Percentiles rank a stretch among this genome's conserved stretches.
phyloP scores from a whole-genome alignment of 2,329 filamentous ascomycete species.

The Sphaceloma murrayae region DNA sequence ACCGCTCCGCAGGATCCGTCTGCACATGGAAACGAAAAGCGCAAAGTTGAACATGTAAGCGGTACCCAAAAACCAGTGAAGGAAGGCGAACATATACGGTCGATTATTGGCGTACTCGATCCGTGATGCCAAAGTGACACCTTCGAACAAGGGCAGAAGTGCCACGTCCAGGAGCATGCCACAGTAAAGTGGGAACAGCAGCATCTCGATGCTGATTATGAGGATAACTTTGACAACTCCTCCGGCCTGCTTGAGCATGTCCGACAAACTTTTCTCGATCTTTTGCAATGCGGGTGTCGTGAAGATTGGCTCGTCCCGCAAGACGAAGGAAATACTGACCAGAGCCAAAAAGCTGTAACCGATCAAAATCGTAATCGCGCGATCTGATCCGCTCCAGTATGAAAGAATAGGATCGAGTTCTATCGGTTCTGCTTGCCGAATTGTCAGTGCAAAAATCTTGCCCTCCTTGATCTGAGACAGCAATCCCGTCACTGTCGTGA shows the following conservation, averaged over 20 bases:
- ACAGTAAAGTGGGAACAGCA: conserved; percentile 92
- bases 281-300: conserved; percentile 44
- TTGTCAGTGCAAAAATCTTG: conserved; percentile 17
- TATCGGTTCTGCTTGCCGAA: conserved; percentile 8
- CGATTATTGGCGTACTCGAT: conserved; percentile 67
- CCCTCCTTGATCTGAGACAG: conserved; percentile 13
- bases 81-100: conserved; percentile 84
- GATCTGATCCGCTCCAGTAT: conserved; percentile 44
- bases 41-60: conserved; percentile 99
- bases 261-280: conserved; percentile 66
- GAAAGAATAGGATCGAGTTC: conserved; percentile 32
- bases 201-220: conserved; percentile 98
- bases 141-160: conserved; percentile 77
- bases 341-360: conserved; percentile 73
- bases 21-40: conserved; percentile 96
- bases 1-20: conserved; percentile 90
- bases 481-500: background rate
- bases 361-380: conserved; percentile 62
- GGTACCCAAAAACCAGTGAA: conserved; percentile 97
- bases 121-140: conserved; percentile 66
- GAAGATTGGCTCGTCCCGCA: conserved; percentile 61
- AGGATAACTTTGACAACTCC: conserved; percentile 96
- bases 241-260: conserved; percentile 81
- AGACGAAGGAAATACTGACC: conserved; percentile 69
- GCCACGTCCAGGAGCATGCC: conserved; percentile 83